Conservation (phyloP, 225 moss, liverwort and hornwort genomes). For the Sphagnum tenellum region DNA sequence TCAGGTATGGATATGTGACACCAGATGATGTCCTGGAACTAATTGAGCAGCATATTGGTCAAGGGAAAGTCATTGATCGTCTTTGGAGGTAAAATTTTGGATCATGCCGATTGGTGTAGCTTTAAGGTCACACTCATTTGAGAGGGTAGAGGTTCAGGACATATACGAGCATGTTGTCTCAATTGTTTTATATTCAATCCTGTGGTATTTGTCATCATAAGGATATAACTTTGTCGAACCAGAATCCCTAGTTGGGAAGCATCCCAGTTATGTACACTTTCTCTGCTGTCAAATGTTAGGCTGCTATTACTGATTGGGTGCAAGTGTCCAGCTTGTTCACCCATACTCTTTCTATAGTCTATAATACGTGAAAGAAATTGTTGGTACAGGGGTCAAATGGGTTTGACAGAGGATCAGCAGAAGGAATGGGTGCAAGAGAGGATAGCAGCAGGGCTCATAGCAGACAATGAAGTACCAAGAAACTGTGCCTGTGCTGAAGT, state of each 20-base stretch:
- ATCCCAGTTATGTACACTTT: no score
- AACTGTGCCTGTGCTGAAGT: slow-evolving; percentile 13
- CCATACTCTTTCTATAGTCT: not conserved
- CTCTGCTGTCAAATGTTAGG: no score
- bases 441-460: slow-evolving; percentile 13
- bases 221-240: no score
- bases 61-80: slow-evolving; percentile 41
- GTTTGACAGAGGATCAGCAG: slow-evolving; percentile 68
- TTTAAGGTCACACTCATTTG: no score
- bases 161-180: no score
- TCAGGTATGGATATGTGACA: slow-evolving; percentile 41
- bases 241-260: no score
- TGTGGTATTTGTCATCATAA: no score
- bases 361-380: not conserved
- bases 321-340: no score
- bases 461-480: slow-evolving; percentile 13
- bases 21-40: slow-evolving; percentile 27
- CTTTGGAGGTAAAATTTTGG: slow-evolving; percentile 26
- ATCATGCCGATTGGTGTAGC: not conserved
- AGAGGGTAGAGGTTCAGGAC: no score
- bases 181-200: no score
- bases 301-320: not conserved
- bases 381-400: slow-evolving; percentile 82
- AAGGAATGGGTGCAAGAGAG: slow-evolving; percentile 52
- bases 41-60: slow-evolving; percentile 37